Conservation (phyloP, 768 basidiomycete species). For the Mycena latifolia region DNA sequence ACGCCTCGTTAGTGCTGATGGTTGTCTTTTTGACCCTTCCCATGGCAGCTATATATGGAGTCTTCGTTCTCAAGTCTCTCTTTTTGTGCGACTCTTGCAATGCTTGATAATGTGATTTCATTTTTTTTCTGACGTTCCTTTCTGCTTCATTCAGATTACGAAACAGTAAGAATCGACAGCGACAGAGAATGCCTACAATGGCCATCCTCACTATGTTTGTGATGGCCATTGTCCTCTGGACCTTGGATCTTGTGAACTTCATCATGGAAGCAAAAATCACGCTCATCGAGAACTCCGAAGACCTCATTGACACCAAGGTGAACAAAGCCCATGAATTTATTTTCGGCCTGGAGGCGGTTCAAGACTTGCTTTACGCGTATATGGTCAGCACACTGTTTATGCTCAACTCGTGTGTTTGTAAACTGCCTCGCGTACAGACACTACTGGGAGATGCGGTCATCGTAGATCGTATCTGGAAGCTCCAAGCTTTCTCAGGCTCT, state of each 20-base stretch:
- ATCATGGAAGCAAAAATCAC: slow-evolving; percentile 33
- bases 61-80: slow-evolving; percentile 9
- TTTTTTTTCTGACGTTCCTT: not conserved
- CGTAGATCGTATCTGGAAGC: slow-evolving; percentile 17
- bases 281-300: slow-evolving; percentile 3
- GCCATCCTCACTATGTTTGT: slow-evolving; percentile 27
- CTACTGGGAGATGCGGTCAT: slow-evolving; percentile 33
- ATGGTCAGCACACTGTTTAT: slow-evolving; percentile 7
- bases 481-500: slow-evolving; percentile 2
- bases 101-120: not conserved
- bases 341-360: slow-evolving; percentile 9
- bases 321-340: slow-evolving; percentile 6
- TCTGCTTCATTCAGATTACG: not conserved
- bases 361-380: slow-evolving; percentile 17
- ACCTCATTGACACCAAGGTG: slow-evolving; percentile 3
- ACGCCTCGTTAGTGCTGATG: not conserved
- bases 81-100: slow-evolving; percentile 11
- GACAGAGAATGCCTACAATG: not conserved
- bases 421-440: slow-evolving; percentile 2
- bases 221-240: slow-evolving; percentile 28
- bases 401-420: not conserved
- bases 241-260: slow-evolving; percentile 37
- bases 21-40: not conserved
- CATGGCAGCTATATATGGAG: slow-evolving; percentile 17
- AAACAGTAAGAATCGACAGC: not conserved